Evolutionary conservation across 2,329 filamentous ascomycete species (phyloP), one percentile per base, ranked within the genome.

Genomic region (Microsporum ferrugineum): DNA sequence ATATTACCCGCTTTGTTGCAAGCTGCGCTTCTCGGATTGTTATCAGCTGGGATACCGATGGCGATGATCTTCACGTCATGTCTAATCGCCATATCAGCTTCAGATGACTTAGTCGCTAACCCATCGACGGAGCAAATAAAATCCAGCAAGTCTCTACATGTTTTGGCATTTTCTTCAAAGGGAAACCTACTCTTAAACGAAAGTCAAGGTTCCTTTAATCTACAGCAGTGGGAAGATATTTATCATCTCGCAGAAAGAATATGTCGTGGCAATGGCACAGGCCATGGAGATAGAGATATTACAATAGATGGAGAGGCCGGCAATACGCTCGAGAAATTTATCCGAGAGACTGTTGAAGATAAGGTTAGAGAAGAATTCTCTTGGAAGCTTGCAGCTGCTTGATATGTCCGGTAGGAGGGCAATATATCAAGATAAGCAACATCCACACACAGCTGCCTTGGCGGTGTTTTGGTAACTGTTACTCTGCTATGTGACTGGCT

Each of bases 1-100:
- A 79, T 95, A 53, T 83, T 99, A 60, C 89, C 94, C 29, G 84
- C 88, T 38, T 80, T 96, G 64, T 77, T 96, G 34, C 90, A 96
- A 73, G 86, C 91, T 0, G 82, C 89, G 3, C 78, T 91, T 41
- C 77, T 94, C 43, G 85, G 89, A 27, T 82, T 97, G 14, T 78
- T 97, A 39, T 90, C 91, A 49, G 90, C 88, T 31, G 87, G 88
- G 1, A 82, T 96, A 38, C 91, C 92, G 10, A 80, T 97, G 69
- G 85, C 85, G 51, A 84, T 86, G 64, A 88, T 88, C 10, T 82
- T 87, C 49, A 85, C 84, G 17, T 82, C 88, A 2, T 81, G 82
- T 0, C 75, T 88, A 23, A 74, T 90, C 63, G 85, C 85, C 27
- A 78, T 90, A 36, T 72, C 78, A 23, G 55, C 67, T 39, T 68